A percentile compares a stretch with the other conserved stretches of the same genome.
Evolutionary conservation across 768 basidiomycete species (phyloP).

Genomic region (Cantharellus cinnabarinus): DNA sequence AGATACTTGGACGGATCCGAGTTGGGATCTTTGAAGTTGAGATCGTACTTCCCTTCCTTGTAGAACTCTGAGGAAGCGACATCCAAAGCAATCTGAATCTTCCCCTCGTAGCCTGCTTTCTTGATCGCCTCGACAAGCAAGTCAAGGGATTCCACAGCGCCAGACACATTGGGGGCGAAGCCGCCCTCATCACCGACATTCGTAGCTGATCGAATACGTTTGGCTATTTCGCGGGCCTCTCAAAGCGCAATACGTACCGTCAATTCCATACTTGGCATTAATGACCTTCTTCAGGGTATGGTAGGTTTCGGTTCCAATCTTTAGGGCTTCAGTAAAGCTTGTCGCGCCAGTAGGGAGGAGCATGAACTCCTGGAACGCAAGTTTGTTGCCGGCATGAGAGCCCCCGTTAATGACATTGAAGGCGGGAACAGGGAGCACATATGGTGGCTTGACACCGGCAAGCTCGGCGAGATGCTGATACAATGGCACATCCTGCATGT

Average conservation of each 20-base stretch:
- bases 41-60: constrained; percentile 92
- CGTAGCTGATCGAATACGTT: constrained; percentile 37
- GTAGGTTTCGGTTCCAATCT: constrained; percentile 95
- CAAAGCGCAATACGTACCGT: constrained; percentile 35
- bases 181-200: constrained; percentile 99
- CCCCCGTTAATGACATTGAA: constrained; percentile 99
- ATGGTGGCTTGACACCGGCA: constrained; percentile 87
- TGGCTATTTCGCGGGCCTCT: neutral
- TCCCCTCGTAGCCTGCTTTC: constrained; percentile 95
- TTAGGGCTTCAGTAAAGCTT: constrained; percentile 91
- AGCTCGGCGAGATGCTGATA: constrained; percentile 94
- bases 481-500: constrained; percentile 50
- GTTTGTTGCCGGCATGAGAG: constrained; percentile 97
- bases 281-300: constrained; percentile 99
- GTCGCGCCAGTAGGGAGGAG: constrained; percentile 84
- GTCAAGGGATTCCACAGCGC: constrained; percentile 94
- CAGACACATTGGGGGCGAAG: constrained; percentile 93
- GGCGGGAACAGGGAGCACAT: constrained; percentile 74
- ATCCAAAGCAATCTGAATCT: constrained; percentile 96
- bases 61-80: constrained; percentile 99
- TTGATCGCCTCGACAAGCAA: constrained; percentile 90
- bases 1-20: constrained; percentile 96
- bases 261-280: constrained; percentile 95
- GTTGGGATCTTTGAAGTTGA: constrained; percentile 99
- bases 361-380: constrained; percentile 99